A percentile compares a stretch with the other conserved stretches of the same genome.
Conservation (phyloP, 768 basidiomycete genomes). For the Lentinula aciculospora region DNA sequence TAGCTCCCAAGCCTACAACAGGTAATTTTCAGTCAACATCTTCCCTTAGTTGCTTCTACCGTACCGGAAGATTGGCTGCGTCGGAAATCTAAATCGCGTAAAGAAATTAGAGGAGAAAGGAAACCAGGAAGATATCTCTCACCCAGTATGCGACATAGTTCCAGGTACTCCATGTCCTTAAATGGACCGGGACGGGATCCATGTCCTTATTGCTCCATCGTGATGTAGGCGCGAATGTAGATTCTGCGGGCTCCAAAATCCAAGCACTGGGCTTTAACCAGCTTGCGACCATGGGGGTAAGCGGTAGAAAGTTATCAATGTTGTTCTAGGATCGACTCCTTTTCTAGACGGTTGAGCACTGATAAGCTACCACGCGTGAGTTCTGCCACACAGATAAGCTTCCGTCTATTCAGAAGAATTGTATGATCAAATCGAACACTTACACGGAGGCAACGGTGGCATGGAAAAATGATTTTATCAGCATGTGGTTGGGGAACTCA, state of each 20-base stretch:
- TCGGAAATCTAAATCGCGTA: conserved; percentile 30
- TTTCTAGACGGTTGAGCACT: background rate
- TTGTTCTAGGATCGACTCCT: background rate
- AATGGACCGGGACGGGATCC: conserved; percentile 61
- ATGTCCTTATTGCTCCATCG: conserved; percentile 73
- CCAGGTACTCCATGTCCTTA: conserved; percentile 64
- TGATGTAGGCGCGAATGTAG: conserved; percentile 51
- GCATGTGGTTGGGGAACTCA: too few species aligned
- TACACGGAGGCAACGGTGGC: too few species aligned
- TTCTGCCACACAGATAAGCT: too few species aligned
- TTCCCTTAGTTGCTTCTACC: background rate
- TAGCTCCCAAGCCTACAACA: conserved; percentile 40
- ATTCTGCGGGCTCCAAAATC: conserved; percentile 46
- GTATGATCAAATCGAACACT: too few species aligned
- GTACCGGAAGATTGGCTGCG: conserved; percentile 30
- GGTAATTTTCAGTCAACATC: conserved; percentile 16
- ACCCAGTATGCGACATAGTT: conserved; percentile 61
- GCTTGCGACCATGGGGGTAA: conserved; percentile 1
- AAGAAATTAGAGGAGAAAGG: conserved; percentile 19
- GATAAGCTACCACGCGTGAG: too few species aligned
- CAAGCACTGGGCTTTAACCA: conserved; percentile 34
- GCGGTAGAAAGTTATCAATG: background rate
- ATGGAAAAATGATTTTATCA: too few species aligned
- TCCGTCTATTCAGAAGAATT: too few species aligned
- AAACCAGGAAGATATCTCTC: conserved; percentile 12